These are phyloP conservation scores for Trypanosoma caninum DNA, from an alignment of 208 protist species.

Conservation along the genomic window DNA sequence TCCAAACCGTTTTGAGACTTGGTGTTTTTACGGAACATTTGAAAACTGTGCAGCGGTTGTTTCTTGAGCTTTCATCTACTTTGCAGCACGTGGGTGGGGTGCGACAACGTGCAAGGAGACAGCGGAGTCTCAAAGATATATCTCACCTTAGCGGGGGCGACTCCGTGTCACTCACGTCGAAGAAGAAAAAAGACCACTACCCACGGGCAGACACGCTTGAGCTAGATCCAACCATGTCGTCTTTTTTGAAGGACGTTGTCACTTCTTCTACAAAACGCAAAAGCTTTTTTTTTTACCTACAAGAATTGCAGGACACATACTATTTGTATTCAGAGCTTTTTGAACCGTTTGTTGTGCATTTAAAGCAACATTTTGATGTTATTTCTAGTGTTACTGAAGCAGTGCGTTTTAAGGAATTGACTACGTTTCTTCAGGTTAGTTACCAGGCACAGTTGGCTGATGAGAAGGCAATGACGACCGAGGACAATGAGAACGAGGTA, in stretches of 20 bases:
- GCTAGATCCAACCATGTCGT: background rate
- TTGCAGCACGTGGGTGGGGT: slow-evolving; percentile 1
- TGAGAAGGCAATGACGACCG: background rate
- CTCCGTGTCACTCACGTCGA: too few species aligned
- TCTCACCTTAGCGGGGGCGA: background rate
- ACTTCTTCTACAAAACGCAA: background rate
- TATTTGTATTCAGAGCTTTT: slow-evolving; percentile 14
- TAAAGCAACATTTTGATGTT: slow-evolving; percentile 7
- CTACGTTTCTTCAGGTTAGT: slow-evolving; percentile 7
- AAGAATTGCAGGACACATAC: slow-evolving; percentile 20
- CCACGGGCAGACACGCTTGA: background rate
- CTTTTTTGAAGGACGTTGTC: background rate
- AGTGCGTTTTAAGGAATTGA: slow-evolving; percentile 2
- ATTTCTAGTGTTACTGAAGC: slow-evolving; percentile 6
- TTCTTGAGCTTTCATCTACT: slow-evolving; percentile 5
- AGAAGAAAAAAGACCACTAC: background rate
- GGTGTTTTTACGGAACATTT: slow-evolving; percentile 16
- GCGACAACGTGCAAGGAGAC: background rate
- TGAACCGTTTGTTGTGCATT: slow-evolving; percentile 17
- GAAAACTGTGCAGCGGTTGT: slow-evolving; percentile 8
- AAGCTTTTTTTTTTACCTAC: slow-evolving; percentile 1
- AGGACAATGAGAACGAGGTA: background rate
- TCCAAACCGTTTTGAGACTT: slow-evolving; percentile 5
- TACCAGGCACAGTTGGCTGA: slow-evolving; percentile 3
- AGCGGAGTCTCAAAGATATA: background rate